Conservation (phyloP, 2,329 filamentous ascomycete species). For the Aspergillus versicolor region DNA sequence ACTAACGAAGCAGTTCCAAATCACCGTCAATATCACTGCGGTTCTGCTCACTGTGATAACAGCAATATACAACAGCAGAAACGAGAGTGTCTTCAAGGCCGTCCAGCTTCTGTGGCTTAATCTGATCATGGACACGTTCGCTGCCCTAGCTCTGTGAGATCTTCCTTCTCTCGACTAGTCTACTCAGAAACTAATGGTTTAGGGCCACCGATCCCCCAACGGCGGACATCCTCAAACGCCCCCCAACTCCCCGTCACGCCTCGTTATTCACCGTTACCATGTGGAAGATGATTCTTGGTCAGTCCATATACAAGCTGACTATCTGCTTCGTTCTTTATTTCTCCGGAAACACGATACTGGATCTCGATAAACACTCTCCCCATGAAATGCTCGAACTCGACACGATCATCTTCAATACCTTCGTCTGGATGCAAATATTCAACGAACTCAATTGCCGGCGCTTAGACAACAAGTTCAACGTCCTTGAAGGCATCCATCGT, state of each 20-base stretch:
- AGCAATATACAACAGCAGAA: constrained; percentile 68
- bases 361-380: constrained; percentile 43
- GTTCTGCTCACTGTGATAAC: constrained; percentile 88
- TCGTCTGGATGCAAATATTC: constrained; percentile 99
- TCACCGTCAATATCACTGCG: constrained; percentile 88
- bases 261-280: constrained; percentile 82
- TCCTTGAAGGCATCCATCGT: constrained; percentile 80
- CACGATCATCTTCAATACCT: constrained; percentile 94
- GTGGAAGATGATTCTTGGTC: constrained; percentile 99
- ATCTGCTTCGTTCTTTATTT: constrained; percentile 83
- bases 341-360: constrained; percentile 61
- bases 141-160: constrained; percentile 68
- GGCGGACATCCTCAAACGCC: constrained; percentile 74
- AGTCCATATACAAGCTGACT: constrained; percentile 82
- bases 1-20: constrained; percentile 49
- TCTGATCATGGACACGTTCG: constrained; percentile 95
- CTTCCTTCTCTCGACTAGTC: background rate
- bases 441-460: constrained; percentile 97
- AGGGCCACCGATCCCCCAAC: constrained; percentile 80
- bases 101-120: constrained; percentile 96
- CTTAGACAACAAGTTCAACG: constrained; percentile 91
- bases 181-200: background rate
- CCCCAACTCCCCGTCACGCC: constrained; percentile 72
- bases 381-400: constrained; percentile 57
- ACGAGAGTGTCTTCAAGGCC: constrained; percentile 76